phyloP scores from a whole-genome alignment of 83 land plant genomes.

The Picea abies region DNA sequence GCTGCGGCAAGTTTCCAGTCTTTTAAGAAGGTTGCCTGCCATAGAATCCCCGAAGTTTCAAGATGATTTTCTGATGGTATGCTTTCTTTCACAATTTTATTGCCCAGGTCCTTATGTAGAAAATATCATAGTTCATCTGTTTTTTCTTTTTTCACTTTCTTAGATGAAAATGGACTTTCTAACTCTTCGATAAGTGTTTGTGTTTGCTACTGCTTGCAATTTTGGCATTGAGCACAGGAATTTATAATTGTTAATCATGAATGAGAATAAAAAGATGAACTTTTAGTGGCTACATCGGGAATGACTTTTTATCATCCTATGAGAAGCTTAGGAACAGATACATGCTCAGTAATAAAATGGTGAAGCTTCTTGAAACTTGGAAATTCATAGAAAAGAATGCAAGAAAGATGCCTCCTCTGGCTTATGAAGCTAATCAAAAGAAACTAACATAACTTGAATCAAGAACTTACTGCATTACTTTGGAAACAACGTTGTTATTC shows the following conservation, averaged over 20 bases:
- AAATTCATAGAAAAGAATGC: too few relatives aligned
- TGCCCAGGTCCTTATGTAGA: background rate
- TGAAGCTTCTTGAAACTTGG: too few relatives aligned
- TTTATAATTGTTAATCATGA: too few relatives aligned
- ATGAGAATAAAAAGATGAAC: too few relatives aligned
- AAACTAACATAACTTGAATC: too few relatives aligned
- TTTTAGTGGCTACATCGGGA: background rate
- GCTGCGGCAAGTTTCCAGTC: conserved; percentile 91
- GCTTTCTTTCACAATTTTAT: background rate
- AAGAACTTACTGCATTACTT: too few relatives aligned
- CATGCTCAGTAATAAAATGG: background rate
- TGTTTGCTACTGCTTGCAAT: background rate
- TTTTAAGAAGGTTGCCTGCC: conserved; percentile 90
- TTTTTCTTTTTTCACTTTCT: background rate
- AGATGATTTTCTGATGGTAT: conserved; percentile 96
- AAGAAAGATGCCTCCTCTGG: too few relatives aligned
- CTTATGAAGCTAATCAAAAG: too few relatives aligned
- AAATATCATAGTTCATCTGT: background rate
- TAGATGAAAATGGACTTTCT: background rate
- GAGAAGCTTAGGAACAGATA: background rate
- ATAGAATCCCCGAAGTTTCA: conserved; percentile 92
- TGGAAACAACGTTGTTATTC: too few relatives aligned
- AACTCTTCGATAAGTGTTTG: background rate
- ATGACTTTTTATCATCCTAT: background rate
- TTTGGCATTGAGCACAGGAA: background rate